Evolutionary conservation across 2,329 filamentous ascomycete species (phyloP), one percentile per base, ranked within the genome.

Genomic region (Hymenoscyphus scutula): DNA sequence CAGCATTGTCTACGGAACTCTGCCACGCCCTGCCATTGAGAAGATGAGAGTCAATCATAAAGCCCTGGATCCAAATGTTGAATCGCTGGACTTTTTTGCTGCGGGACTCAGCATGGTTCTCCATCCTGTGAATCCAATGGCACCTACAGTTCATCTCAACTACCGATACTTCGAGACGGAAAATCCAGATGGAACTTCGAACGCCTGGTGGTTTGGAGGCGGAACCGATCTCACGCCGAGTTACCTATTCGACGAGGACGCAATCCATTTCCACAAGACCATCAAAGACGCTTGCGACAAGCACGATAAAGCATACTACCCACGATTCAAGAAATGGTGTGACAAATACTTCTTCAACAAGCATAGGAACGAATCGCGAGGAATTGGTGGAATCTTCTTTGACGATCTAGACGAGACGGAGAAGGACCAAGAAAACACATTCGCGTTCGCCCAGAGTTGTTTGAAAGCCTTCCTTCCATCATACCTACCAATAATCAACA

Each of bases 91-190:
- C 72, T 99, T 98, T 84, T 99, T 98, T 76, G 95, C 94, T 23
- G 90, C 94, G 1, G 95, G 95, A 5, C 81, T 99, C 59, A 97
- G 92, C 73, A 84, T 99, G 76, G 94, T 99, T 29, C 81, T 98
- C 59, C 95, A 99, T 76, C 95, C 95, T 1, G 84, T 86, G 71
- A 99, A 99, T 77, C 95, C 95, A 56, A 96, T 97, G 89, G 94
- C 94, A 7, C 95, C 95, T 0, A 99, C 95, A 0, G 95, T 99
- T 19, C 95, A 99, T 76, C 83, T 99, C 70, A 99, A 99, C 81
- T 98, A 98, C 81, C 88, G 95, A 62, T 99, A 99, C 79, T 99
- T 99, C 74, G 95, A 99, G 80, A 99, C 95, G 1, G 90, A 91
- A 64, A 90, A 94, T 71, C 85, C 89, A 8, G 89, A 94, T 70